Conservation (phyloP, 2,329 filamentous ascomycete genomes). For the Colletotrichum euphorbiae region DNA sequence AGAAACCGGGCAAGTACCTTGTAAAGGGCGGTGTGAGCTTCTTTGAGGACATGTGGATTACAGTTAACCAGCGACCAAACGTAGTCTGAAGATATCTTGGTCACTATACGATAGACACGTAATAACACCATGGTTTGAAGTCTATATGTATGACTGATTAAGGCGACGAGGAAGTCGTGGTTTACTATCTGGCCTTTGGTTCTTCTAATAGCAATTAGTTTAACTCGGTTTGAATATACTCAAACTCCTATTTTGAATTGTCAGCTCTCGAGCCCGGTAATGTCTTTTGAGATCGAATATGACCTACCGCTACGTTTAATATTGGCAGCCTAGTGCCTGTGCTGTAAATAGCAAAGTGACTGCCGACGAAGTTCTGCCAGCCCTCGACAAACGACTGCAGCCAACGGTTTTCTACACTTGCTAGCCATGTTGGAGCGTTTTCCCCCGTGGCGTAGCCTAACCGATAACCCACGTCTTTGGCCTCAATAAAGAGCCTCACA, state of each 20-base stretch:
- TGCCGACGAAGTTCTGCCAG: conserved; percentile 40
- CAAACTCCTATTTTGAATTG: conserved; percentile 26
- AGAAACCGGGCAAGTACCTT: conserved; percentile 49
- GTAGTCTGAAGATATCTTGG: conserved; percentile 10
- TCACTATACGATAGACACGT: background rate
- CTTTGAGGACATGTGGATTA: conserved; percentile 55
- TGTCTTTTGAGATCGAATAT: accelerated
- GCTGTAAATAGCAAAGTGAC: conserved; percentile 38
- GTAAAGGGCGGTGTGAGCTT: conserved; percentile 57
- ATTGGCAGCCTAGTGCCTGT: conserved; percentile 34
- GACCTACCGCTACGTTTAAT: conserved; percentile 29
- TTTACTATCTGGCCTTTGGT: background rate
- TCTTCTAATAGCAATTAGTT: background rate
- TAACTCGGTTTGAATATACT: conserved; percentile 35
- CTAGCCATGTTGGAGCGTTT: conserved; percentile 31
- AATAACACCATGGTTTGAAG: no score
- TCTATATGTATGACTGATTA: no score
- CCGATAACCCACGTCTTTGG: conserved; percentile 24
- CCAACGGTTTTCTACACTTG: conserved; percentile 32
- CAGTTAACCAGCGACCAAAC: conserved; percentile 41
- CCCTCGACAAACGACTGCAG: conserved; percentile 36
- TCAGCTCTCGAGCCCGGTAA: background rate
- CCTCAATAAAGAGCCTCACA: conserved; percentile 38
- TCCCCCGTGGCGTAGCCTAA: conserved; percentile 33
- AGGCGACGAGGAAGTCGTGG: no score